Evolutionary conservation across 169 alveolate species (phyloP).

Genomic region (Plasmodium inui): DNA sequence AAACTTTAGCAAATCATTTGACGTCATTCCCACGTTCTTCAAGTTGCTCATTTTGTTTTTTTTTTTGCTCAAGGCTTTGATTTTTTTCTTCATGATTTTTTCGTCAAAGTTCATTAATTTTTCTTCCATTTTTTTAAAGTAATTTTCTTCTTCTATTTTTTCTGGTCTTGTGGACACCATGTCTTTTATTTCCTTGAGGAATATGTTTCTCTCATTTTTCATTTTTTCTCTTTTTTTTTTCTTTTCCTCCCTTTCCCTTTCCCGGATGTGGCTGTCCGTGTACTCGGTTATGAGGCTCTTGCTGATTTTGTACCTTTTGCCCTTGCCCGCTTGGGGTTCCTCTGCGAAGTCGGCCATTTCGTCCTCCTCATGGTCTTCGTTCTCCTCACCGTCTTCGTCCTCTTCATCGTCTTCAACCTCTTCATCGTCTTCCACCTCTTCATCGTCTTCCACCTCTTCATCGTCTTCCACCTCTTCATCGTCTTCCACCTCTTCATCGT

Average conservation of each 20-base stretch:
- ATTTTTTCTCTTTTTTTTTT: conserved; percentile 66
- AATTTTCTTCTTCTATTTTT: conserved; percentile 79
- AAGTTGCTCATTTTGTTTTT: conserved; percentile 59
- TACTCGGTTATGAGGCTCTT: conserved; percentile 75
- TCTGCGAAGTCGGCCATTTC: conserved; percentile 50
- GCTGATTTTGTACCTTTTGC: conserved; percentile 66
- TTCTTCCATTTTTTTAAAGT: conserved; percentile 76
- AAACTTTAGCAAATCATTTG: conserved; percentile 73
- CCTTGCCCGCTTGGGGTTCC: neutral
- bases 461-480: conserved; percentile 36
- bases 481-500: conserved; percentile 41
- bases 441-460: conserved; percentile 17
- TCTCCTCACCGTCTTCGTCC: neutral
- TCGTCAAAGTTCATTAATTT: conserved; percentile 71
- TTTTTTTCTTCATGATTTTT: conserved; percentile 58
- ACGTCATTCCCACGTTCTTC: conserved; percentile 73
- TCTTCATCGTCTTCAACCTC: neutral
- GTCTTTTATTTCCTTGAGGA: conserved; percentile 60
- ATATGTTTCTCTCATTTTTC: conserved; percentile 56
- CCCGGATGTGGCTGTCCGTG: conserved; percentile 77
- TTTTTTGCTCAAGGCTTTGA: conserved; percentile 37
- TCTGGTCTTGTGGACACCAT: conserved; percentile 76
- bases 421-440: neutral
- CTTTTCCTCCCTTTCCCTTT: conserved; percentile 68
- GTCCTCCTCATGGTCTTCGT: conserved; percentile 6